Percentiles rank a stretch among this genome's conserved stretches.
phyloP scores from a whole-genome alignment of 805 yeast genomes.

The Yamadazyma takamatsuzukensis region DNA sequence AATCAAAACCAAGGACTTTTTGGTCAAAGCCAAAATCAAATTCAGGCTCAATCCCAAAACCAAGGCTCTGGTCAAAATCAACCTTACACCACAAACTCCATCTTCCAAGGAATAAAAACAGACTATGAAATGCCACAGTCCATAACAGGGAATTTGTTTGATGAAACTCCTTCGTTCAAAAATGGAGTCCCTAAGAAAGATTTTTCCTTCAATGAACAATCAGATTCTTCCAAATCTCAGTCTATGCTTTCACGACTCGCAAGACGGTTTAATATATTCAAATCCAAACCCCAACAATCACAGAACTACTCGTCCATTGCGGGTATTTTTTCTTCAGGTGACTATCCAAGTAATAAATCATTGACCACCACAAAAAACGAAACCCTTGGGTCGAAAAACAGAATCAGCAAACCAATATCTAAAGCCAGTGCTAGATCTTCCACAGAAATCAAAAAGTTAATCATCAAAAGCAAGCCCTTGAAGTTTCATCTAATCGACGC shows the following conservation, averaged over 20 bases:
- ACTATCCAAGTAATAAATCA: conserved; percentile 4
- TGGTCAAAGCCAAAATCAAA: background rate
- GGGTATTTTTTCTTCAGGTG: conserved; percentile 11
- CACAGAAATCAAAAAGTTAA: conserved; percentile 23
- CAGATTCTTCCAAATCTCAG: conserved; percentile 2
- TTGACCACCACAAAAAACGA: background rate
- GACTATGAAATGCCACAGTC: conserved; percentile 12
- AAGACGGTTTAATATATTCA: conserved; percentile 10
- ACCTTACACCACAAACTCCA: conserved; percentile 7
- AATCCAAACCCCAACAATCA: background rate
- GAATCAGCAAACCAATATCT: conserved; percentile 10
- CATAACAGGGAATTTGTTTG: conserved; percentile 10
- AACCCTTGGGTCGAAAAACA: conserved; percentile 4
- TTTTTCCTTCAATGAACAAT: background rate
- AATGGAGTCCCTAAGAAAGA: background rate
- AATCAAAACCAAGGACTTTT: background rate
- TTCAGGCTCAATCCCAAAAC: conserved; percentile 1
- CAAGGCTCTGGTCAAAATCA: conserved; percentile 1
- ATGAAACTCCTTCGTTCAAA: background rate
- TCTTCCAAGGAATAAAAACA: conserved; percentile 8
- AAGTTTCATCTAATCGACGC: conserved; percentile 41
- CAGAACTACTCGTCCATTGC: no score
- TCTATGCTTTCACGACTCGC: conserved; percentile 8
- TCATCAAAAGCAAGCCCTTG: conserved; percentile 38
- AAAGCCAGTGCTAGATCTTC: conserved; percentile 9